phyloP scores from a whole-genome alignment of 1,139 yeast species.

The Yamadazyma pseudoaaseri region DNA sequence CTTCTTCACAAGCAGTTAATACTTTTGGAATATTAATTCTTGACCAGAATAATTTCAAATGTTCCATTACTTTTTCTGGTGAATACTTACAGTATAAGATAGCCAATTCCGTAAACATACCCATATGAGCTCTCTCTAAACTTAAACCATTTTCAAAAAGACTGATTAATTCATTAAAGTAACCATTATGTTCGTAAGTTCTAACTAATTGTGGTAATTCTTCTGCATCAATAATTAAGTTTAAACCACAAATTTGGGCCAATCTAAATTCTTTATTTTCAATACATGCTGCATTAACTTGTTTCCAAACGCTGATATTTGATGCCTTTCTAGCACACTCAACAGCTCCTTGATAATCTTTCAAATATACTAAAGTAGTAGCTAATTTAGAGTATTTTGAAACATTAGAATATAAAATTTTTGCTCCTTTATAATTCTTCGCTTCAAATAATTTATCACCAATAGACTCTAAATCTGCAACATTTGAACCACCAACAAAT shows the following conservation, averaged over 20 bases:
- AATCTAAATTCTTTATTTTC: conserved; percentile 92
- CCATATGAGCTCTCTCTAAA: conserved; percentile 98
- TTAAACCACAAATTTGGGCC: conserved; percentile 98
- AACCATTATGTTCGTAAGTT: conserved; percentile 87
- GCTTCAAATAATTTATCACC: conserved; percentile 89
- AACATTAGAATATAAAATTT: conserved; percentile 77
- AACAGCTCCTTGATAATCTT: conserved; percentile 94
- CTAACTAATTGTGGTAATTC: conserved; percentile 87
- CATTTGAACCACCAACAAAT: conserved; percentile 82
- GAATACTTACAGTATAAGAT: conserved; percentile 85
- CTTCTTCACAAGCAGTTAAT: conserved; percentile 87
- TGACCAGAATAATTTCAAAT: conserved; percentile 95
- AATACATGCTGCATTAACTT: conserved; percentile 94
- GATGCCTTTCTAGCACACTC: conserved; percentile 99
- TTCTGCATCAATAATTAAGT: conserved; percentile 95
- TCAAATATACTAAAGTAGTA: conserved; percentile 86
- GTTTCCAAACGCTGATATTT: conserved; percentile 93
- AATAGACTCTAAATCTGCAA: conserved; percentile 86
- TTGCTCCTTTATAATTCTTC: conserved; percentile 89
- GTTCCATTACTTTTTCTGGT: conserved; percentile 93
- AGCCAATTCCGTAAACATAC: conserved; percentile 97
- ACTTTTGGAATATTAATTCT: conserved; percentile 98
- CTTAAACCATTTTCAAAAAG: conserved; percentile 95
- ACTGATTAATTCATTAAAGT: conserved; percentile 86
- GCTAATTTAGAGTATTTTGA: conserved; percentile 96